Evolutionary conservation across 495 filamentous ascomycete species (phyloP), one percentile per base, ranked within the genome.

Genomic region (Mytilinidion resinicola): DNA sequence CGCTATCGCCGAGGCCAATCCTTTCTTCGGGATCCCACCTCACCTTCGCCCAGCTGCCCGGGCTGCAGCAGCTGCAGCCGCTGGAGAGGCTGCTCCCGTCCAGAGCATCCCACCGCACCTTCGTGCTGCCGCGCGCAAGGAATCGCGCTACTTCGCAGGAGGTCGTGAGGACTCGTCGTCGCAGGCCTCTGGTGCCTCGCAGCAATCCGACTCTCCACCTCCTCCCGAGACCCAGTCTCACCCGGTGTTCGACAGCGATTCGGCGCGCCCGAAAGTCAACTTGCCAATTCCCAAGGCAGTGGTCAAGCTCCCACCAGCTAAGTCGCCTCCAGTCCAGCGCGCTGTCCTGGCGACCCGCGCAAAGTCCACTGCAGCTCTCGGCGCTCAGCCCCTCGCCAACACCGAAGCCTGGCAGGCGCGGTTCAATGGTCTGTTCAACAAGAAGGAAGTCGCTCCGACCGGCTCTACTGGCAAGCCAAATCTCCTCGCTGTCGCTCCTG

Each of bases 301-400:
- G 14, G 72, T 75, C 20, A 68, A 64, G 37, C 63, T 75, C 15
- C 72, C 72, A 12, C 72, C 71, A 7, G 54, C 64, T 34, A 41
- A 54, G 20, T 15, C 47, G 19, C 51, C 62, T 9, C 38, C 51
- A 10, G 33, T 53, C n/a, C 33, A 55, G 6, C 50, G 57, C 15
- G 67, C 65, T 33, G 62, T 37, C 33, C 61, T 65, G 61, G 58
- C 65, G 4, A 20, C 44, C 44, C 65, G 50, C 0, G 19, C 57
- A 12, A 20, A 20, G 17, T 57, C 12, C 15, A 30, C 33, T 35
- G 42, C 44, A 14, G 33, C 56, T 17, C 35, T 61, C 55, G 34
- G 69, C 54, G 50, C 59, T 55, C 43, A 59, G 53, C 57, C 69
- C 46, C 19, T 70, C 54, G 60, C 65, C 51, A 35, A 62, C 21